Evolutionary conservation across 345 rosid species (phyloP).

Genomic region (Fremontodendron californicum): DNA sequence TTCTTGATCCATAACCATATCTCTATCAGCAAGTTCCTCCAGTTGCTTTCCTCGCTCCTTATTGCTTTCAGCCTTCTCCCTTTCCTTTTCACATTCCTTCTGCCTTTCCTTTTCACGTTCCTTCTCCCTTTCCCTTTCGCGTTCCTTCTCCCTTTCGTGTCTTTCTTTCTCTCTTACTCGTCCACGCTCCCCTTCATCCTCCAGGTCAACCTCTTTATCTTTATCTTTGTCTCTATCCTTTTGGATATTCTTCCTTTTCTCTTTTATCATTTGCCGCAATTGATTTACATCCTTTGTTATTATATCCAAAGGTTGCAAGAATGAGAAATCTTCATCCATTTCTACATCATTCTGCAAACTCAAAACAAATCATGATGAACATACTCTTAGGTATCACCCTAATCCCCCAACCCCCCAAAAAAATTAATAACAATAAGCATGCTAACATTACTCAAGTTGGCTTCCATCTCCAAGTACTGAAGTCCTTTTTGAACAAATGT

Average conservation of each 20-base stretch:
- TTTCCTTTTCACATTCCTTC: constrained; percentile 42
- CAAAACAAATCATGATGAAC: constrained; percentile 35
- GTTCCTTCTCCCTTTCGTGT: constrained; percentile 64
- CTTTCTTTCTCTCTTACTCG: constrained; percentile 70
- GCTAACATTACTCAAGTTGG: constrained; percentile 77
- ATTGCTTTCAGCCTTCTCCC: constrained; percentile 51
- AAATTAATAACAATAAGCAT: constrained; percentile 22
- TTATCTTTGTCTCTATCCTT: constrained; percentile 56
- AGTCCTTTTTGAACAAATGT: constrained; percentile 89
- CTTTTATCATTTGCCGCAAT: constrained; percentile 70
- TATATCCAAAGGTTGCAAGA: constrained; percentile 93
- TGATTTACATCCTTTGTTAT: constrained; percentile 85
- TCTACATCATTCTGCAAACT: constrained; percentile 71
- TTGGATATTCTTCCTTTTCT: constrained; percentile 57
- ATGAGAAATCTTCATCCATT: constrained; percentile 91
- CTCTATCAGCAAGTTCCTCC: constrained; percentile 47
- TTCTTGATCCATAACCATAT: constrained; percentile 46
- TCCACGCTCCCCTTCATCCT: constrained; percentile 53
- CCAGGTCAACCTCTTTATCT: constrained; percentile 57
- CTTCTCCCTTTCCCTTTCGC: neutral
- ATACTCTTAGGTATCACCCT: neutral
- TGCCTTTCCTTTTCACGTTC: no score
- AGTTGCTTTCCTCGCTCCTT: constrained; percentile 63
- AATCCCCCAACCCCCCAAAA: neutral
- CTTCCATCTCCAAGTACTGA: constrained; percentile 98